Evolutionary conservation across 441 rosid genomes (phyloP).

Genomic region (Gossypium lobatum): DNA sequence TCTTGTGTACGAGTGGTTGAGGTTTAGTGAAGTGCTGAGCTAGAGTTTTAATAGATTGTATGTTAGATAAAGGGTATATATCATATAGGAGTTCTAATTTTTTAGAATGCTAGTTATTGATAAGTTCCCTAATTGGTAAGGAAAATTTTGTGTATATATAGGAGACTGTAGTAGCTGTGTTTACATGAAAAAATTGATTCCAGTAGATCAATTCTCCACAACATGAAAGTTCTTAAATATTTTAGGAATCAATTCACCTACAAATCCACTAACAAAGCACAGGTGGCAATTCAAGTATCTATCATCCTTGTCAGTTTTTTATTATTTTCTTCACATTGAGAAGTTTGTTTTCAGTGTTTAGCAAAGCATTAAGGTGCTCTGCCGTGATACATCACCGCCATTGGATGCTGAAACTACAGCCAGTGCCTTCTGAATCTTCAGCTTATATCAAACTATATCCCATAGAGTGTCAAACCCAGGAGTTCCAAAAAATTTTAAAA

Average conservation of each 20-base stretch:
- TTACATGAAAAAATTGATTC: background rate
- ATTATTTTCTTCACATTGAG: background rate
- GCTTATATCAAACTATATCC: background rate
- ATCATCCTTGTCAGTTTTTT: background rate
- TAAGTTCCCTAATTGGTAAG: background rate
- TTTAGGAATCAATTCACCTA: background rate
- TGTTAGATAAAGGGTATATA: background rate
- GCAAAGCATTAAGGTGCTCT: background rate
- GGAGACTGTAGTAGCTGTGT: background rate
- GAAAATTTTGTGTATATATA: background rate
- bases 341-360: background rate
- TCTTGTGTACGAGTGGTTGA: too few species aligned
- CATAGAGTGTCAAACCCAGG: background rate
- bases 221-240: background rate
- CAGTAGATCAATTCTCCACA: background rate
- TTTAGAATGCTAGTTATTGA: background rate
- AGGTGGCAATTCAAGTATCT: background rate
- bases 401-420: background rate
- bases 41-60: background rate
- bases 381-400: background rate
- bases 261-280: background rate
- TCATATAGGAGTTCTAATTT: background rate
- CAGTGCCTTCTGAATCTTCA: slow-evolving; percentile 1
- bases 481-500: background rate
- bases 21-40: background rate